Conservation (phyloP, 148 eudicot species). For the Cornus florida region DNA sequence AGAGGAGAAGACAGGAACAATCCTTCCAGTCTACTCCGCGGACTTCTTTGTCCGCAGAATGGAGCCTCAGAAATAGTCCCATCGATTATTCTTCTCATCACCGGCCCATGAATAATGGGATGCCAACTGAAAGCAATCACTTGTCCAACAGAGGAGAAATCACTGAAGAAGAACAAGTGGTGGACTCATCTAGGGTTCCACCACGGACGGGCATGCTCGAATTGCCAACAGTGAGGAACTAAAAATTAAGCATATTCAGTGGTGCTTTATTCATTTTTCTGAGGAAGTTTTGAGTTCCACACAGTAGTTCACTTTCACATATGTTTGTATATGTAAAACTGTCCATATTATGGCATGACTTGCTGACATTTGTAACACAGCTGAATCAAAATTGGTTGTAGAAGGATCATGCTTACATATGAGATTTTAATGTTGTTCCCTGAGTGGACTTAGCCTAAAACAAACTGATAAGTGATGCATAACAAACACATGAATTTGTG, state of each 20-base stretch:
- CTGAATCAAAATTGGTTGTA: too few species aligned
- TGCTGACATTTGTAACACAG: too few species aligned
- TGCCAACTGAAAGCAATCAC: neutral
- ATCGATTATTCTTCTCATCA: conserved; percentile 4
- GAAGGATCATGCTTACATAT: too few species aligned
- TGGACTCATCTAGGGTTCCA: neutral
- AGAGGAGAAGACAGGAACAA: neutral
- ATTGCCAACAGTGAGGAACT: neutral
- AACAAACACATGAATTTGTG: too few species aligned
- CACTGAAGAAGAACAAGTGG: neutral
- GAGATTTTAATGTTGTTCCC: too few species aligned
- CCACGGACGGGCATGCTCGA: neutral
- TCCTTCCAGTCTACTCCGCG: neutral
- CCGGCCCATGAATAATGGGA: neutral
- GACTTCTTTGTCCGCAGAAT: conserved; percentile 11
- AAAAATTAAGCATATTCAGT: neutral
- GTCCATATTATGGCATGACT: too few species aligned
- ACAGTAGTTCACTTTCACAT: too few species aligned
- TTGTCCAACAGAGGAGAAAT: conserved; percentile 9
- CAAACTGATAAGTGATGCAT: too few species aligned
- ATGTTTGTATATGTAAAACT: too few species aligned
- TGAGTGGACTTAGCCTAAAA: too few species aligned
- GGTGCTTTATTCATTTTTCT: neutral
- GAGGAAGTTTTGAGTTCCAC: too few species aligned
- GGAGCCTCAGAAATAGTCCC: conserved; percentile 12